A percentile compares a stretch with the other conserved stretches of the same genome.
Conservation (phyloP, 768 basidiomycete species). For the Boletellus sp. region DNA sequence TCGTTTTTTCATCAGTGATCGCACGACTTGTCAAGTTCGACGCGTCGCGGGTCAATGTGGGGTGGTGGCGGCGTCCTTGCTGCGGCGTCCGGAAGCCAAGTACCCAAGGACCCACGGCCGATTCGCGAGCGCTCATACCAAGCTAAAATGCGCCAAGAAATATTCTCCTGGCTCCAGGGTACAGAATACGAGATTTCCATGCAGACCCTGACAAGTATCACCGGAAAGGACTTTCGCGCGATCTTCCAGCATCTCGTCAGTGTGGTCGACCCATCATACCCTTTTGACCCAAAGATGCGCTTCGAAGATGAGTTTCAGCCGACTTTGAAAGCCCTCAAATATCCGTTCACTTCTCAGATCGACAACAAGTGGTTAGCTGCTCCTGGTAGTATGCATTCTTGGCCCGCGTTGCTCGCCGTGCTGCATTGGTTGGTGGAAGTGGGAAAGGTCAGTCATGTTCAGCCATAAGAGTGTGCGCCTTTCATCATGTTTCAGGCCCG, state of each 20-base stretch:
- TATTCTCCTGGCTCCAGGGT: conserved; percentile 62
- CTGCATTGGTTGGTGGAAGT: conserved; percentile 90
- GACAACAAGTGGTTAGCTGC: conserved; percentile 86
- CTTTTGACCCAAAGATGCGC: conserved; percentile 49
- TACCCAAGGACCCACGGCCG: conserved; percentile 70
- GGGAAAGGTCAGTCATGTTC: conserved; percentile 59
- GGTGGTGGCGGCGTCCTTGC: conserved; percentile 43
- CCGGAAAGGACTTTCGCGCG: conserved; percentile 79
- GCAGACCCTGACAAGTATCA: conserved; percentile 70
- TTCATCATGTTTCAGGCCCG: conserved; percentile 24
- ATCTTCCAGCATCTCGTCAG: conserved; percentile 79
- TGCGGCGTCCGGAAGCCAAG: conserved; percentile 51
- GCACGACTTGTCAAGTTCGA: conserved; percentile 43
- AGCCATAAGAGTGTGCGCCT: neutral
- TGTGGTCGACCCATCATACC: conserved; percentile 67
- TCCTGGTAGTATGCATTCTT: conserved; percentile 87
- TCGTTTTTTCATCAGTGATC: conserved; percentile 7
- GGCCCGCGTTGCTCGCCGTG: conserved; percentile 84
- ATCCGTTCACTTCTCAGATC: conserved; percentile 76
- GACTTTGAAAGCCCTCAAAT: conserved; percentile 69
- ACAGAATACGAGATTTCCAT: conserved; percentile 66
- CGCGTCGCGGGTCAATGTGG: conserved; percentile 77
- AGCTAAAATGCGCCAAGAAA: conserved; percentile 71
- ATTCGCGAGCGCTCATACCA: conserved; percentile 76
- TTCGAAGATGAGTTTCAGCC: conserved; percentile 83